Percentiles rank a stretch among this genome's conserved stretches.
Conservation (phyloP, 768 basidiomycete genomes). For the Collybia nuda region DNA sequence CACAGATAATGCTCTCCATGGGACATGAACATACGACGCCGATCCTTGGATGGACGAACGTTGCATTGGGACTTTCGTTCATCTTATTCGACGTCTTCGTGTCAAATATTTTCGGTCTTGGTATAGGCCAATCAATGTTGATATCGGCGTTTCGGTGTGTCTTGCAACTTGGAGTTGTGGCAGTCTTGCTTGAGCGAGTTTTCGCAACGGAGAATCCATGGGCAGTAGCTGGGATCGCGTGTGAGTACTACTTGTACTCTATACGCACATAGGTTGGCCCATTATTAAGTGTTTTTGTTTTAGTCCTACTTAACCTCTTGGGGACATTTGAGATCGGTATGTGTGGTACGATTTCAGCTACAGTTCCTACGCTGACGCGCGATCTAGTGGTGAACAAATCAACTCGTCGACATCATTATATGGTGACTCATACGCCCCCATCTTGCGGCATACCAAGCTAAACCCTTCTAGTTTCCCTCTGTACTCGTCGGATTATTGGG, state of each 20-base stretch:
- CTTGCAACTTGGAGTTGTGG: slow-evolving; percentile 74
- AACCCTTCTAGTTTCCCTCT: slow-evolving; percentile 49
- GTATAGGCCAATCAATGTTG: slow-evolving; percentile 64
- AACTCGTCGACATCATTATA: slow-evolving; percentile 68
- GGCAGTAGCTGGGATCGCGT: slow-evolving; percentile 70
- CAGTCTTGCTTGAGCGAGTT: slow-evolving; percentile 63
- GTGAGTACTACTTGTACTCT: slow-evolving; percentile 51
- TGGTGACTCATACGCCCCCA: slow-evolving; percentile 45
- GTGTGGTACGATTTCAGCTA: too few relatives aligned
- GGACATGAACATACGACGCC: background rate
- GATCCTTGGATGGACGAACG: slow-evolving; percentile 6
- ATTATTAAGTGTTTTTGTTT: background rate
- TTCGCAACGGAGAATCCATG: slow-evolving; percentile 75
- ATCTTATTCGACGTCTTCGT: slow-evolving; percentile 5
- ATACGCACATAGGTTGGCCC: too few relatives aligned
- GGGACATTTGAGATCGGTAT: slow-evolving; percentile 78
- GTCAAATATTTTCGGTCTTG: slow-evolving; percentile 48
- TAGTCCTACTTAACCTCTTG: slow-evolving; percentile 71
- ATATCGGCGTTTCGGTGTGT: slow-evolving; percentile 73
- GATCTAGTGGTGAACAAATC: slow-evolving; percentile 74
- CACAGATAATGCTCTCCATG: too few relatives aligned
- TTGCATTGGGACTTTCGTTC: slow-evolving; percentile 7
- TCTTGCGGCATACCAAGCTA: background rate
- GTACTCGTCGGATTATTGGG: slow-evolving; percentile 66
- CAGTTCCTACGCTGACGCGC: background rate